phyloP scores from a whole-genome alignment of 768 basidiomycete species.

The Mycena venus region DNA sequence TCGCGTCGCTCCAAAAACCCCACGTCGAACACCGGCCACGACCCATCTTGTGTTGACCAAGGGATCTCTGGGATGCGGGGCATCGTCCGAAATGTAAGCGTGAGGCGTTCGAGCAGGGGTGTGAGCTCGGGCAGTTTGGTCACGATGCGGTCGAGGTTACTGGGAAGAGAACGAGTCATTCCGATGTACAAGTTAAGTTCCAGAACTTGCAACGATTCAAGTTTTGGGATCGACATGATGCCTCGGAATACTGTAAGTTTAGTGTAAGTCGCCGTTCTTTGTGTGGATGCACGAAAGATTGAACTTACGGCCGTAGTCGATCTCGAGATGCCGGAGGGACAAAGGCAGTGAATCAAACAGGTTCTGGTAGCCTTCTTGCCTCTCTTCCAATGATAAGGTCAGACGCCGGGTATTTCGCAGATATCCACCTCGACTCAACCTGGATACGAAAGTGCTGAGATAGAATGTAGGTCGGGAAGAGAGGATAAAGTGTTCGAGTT shows the following conservation, averaged over 20 bases:
- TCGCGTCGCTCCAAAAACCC: conserved; percentile 13
- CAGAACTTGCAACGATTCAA: background rate
- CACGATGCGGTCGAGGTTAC: background rate
- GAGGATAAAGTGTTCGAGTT: conserved; percentile 7
- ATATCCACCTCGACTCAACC: background rate
- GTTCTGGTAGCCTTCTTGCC: background rate
- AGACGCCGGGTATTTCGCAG: background rate
- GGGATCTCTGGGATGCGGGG: conserved; percentile 9
- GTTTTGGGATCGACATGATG: background rate
- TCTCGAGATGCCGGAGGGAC: conserved; percentile 5
- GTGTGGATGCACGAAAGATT: background rate
- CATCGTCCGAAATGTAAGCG: background rate
- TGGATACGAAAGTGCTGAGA: background rate
- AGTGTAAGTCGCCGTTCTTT: background rate
- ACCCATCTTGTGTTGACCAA: background rate
- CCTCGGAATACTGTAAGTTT: background rate
- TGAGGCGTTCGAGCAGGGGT: background rate
- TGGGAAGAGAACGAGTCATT: background rate
- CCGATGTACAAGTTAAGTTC: conserved; percentile 7
- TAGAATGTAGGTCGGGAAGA: background rate
- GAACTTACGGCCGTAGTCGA: background rate
- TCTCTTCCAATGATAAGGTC: background rate
- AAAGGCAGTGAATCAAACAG: background rate
- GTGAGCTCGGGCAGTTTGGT: background rate
- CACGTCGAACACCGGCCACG: background rate